A percentile compares a stretch with the other conserved stretches of the same genome.
Evolutionary conservation across 75 land plant genomes (phyloP).

Genomic region (Sequoiadendron giganteum): DNA sequence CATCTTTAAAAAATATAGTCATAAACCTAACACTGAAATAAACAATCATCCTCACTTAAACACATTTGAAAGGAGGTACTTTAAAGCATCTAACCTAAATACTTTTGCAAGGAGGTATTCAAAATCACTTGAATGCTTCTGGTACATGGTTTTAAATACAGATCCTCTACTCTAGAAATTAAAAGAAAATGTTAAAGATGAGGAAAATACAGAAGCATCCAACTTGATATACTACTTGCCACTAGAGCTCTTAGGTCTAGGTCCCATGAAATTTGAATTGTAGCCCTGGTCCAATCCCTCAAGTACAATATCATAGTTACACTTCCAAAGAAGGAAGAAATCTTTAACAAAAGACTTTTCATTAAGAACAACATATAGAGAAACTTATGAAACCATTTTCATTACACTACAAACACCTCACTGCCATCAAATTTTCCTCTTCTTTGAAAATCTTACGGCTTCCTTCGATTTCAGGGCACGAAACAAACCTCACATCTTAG

Average conservation of each 20-base stretch:
- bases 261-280: neutral
- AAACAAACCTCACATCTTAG: slow-evolving; percentile 52
- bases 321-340: neutral
- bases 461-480: slow-evolving; percentile 67
- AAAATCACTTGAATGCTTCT: neutral
- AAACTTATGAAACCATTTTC: slow-evolving; percentile 80
- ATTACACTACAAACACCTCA: slow-evolving; percentile 71
- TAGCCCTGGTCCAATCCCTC: neutral
- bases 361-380: slow-evolving; percentile 60
- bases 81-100: neutral
- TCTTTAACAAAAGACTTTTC: neutral
- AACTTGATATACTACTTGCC: neutral
- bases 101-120: neutral
- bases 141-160: neutral
- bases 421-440: slow-evolving; percentile 26
- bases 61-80: neutral
- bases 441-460: slow-evolving; percentile 67
- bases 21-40: neutral
- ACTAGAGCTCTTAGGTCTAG: neutral
- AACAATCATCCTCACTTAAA: neutral
- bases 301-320: neutral
- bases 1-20: neutral
- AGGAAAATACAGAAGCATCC: neutral
- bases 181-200: neutral
- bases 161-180: neutral